Percentiles rank a stretch among this genome's conserved stretches.
Conservation (phyloP, 192 early-diverging fungal genomes). For the Rhizophlyctis rosea region DNA sequence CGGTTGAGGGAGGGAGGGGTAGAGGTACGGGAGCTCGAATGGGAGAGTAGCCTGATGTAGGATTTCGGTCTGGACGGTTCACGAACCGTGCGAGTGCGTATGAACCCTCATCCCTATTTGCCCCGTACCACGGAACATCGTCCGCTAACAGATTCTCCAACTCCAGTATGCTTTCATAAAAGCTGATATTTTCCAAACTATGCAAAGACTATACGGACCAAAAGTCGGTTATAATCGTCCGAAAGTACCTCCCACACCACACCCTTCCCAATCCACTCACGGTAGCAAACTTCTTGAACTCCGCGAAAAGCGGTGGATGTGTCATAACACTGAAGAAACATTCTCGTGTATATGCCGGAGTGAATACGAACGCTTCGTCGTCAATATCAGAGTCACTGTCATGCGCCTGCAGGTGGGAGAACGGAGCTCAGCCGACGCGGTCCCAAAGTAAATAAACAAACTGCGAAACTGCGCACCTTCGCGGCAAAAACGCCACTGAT, state of each 20-base stretch:
- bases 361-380: no score
- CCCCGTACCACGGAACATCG: constrained; percentile 3
- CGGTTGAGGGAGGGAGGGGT: no score
- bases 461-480: no score
- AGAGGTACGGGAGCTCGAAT: not conserved
- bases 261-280: not conserved
- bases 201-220: not conserved
- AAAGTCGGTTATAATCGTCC: not conserved
- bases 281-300: constrained; percentile 12
- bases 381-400: no score
- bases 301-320: constrained; percentile 1
- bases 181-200: constrained; percentile 9
- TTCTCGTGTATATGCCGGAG: constrained; percentile 8
- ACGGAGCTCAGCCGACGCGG: no score
- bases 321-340: constrained; percentile 17
- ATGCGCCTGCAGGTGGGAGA: no score
- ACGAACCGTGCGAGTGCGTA: constrained; percentile 13
- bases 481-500: no score
- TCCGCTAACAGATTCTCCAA: not conserved
- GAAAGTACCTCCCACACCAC: not conserved
- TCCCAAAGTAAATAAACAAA: no score
- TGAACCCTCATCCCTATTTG: not conserved
- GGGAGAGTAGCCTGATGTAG: not conserved
- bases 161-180: constrained; percentile 11
- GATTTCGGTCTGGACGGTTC: not conserved